Percentiles rank a stretch among this genome's conserved stretches.
Evolutionary conservation across 805 yeast species (phyloP).

Genomic region (Kodamaea fukazawae): DNA sequence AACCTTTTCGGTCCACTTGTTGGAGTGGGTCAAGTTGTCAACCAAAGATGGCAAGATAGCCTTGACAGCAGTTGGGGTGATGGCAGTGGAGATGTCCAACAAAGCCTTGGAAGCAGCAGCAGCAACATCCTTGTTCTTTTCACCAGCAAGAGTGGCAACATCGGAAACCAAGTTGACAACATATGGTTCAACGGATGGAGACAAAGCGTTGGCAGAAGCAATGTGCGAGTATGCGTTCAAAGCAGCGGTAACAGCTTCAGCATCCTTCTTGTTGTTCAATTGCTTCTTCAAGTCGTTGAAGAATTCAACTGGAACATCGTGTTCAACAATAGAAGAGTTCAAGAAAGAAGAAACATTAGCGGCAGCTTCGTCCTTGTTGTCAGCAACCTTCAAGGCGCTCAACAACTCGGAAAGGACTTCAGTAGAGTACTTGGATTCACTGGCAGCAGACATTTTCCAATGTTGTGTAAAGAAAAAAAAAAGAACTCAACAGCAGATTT

Average conservation of each 20-base stretch:
- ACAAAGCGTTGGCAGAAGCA: constrained; percentile 71
- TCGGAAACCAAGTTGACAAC: constrained; percentile 72
- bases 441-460: constrained; percentile 49
- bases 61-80: constrained; percentile 94
- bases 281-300: constrained; percentile 74
- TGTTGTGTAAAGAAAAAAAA: constrained; percentile 17
- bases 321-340: constrained; percentile 96
- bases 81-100: constrained; percentile 69
- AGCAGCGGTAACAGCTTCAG: constrained; percentile 65
- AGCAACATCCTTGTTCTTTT: constrained; percentile 77
- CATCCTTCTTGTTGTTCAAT: constrained; percentile 76
- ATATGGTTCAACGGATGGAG: constrained; percentile 95
- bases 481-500: constrained; percentile 10
- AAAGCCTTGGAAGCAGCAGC: constrained; percentile 75
- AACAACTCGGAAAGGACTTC: constrained; percentile 92
- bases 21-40: constrained; percentile 61
- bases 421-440: constrained; percentile 60
- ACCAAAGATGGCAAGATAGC: constrained; percentile 80
- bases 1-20: constrained; percentile 98
- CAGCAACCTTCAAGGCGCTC: constrained; percentile 90
- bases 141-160: constrained; percentile 81
- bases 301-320: constrained; percentile 92
- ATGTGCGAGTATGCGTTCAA: constrained; percentile 82
- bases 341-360: constrained; percentile 87
- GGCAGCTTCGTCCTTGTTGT: constrained; percentile 82